Conservation (phyloP, 1,139 yeast species). For the Meyerozyma sp. region DNA sequence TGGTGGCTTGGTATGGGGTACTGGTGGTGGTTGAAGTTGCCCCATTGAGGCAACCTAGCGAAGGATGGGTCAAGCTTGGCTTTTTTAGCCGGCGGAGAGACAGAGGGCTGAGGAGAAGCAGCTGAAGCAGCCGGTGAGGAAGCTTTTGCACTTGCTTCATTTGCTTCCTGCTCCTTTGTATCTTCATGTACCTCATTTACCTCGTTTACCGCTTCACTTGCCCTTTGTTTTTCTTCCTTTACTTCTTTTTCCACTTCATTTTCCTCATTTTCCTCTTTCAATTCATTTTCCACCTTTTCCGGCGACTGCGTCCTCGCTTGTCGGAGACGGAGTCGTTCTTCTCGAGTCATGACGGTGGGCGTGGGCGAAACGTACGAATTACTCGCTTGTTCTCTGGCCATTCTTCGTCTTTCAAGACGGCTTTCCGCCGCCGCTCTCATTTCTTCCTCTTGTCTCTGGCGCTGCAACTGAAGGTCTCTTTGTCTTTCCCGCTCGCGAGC, state of each 20-base stretch:
- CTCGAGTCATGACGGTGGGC: constrained; percentile 30
- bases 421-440: constrained; percentile 27
- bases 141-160: too few relatives aligned
- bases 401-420: constrained; percentile 34
- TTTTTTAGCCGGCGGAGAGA: neutral
- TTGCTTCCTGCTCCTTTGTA: too few relatives aligned
- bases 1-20: too few relatives aligned
- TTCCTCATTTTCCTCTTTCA: neutral
- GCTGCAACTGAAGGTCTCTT: constrained; percentile 21
- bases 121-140: too few relatives aligned
- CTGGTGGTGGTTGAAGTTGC: neutral
- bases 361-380: constrained; percentile 11
- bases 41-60: neutral
- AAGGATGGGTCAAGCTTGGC: neutral
- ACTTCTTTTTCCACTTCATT: too few relatives aligned
- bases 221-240: too few relatives aligned
- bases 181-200: too few relatives aligned
- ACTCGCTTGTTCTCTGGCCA: constrained; percentile 14
- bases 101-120: too few relatives aligned
- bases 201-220: too few relatives aligned
- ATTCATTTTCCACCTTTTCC: neutral
- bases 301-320: constrained; percentile 4
- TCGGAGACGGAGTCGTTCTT: constrained; percentile 38
- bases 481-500: constrained; percentile 41
- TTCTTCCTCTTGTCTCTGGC: constrained; percentile 15